Evolutionary conservation across 805 yeast species (phyloP).

Genomic region (Kockiozyma suomiensis): DNA sequence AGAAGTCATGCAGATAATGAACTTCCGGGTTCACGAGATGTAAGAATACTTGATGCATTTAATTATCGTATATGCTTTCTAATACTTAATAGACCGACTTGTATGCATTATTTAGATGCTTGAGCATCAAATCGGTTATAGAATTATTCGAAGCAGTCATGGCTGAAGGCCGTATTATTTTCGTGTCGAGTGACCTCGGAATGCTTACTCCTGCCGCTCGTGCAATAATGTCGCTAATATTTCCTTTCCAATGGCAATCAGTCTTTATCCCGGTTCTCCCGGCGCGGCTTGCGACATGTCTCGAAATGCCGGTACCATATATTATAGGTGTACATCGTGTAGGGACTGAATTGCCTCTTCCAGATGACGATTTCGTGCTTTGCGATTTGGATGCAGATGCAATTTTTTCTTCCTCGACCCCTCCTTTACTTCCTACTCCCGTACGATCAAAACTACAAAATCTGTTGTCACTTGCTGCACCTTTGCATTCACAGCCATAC

Average conservation of each 20-base stretch:
- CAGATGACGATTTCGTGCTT: constrained; percentile 27
- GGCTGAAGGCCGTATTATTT: constrained; percentile 27
- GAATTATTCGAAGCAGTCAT: constrained; percentile 32
- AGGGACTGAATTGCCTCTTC: background rate
- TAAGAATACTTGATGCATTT: constrained; percentile 1
- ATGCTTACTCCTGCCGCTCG: constrained; percentile 26
- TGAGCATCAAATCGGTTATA: constrained; percentile 16
- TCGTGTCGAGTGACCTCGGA: constrained; percentile 25
- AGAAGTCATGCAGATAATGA: constrained; percentile 24
- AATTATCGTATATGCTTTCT: background rate
- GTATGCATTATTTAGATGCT: constrained; percentile 29
- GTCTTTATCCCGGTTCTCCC: constrained; percentile 33
- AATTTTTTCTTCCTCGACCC: constrained; percentile 4
- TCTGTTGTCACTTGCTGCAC: constrained; percentile 21
- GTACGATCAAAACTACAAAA: constrained; percentile 22
- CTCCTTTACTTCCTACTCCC: constrained; percentile 23
- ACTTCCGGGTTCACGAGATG: constrained; percentile 26
- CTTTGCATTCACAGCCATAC: constrained; percentile 20
- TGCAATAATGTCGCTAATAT: constrained; percentile 25
- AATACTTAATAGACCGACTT: constrained; percentile 17
- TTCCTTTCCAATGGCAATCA: constrained; percentile 32
- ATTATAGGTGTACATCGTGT: constrained; percentile 30
- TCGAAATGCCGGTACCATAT: constrained; percentile 34
- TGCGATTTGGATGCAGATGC: constrained; percentile 30
- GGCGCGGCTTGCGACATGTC: constrained; percentile 26